These are phyloP conservation scores for Saccharomycopsis capsularis DNA, from an alignment of 805 yeast genomes.

Conservation along the genomic window DNA sequence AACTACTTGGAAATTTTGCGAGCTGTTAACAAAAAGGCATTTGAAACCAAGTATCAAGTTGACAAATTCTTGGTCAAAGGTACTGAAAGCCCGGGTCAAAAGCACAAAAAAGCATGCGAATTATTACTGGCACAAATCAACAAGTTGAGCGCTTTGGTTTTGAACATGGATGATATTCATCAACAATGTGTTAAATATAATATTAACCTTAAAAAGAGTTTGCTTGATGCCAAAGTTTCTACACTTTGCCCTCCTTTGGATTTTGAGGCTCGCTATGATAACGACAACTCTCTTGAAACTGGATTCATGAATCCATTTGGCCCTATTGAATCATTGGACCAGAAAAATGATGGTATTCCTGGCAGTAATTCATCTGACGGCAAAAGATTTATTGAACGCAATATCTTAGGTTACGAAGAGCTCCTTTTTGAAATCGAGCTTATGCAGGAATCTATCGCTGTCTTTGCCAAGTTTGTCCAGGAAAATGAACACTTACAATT, in stretches of 20 bases:
- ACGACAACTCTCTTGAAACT: neutral
- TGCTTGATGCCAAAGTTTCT: neutral
- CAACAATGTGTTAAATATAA: slow-evolving; percentile 6
- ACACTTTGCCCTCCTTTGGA: too few relatives aligned
- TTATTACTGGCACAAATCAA: neutral
- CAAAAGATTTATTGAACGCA: too few relatives aligned
- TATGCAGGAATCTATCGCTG: slow-evolving; percentile 1
- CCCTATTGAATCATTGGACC: neutral
- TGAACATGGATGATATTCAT: slow-evolving; percentile 7
- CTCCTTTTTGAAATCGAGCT: slow-evolving; percentile 7
- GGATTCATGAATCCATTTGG: slow-evolving; percentile 3
- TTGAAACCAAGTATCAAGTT: slow-evolving; percentile 3
- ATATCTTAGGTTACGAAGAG: slow-evolving; percentile 9
- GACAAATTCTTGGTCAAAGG: neutral
- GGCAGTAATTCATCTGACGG: neutral
- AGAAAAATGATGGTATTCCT: neutral
- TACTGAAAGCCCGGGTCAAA: neutral
- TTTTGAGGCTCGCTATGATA: too few relatives aligned
- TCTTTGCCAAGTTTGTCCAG: neutral
- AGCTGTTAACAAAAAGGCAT: slow-evolving; percentile 8
- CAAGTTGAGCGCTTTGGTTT: slow-evolving; percentile 1
- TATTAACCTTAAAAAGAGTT: neutral
- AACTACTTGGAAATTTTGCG: slow-evolving; percentile 15
- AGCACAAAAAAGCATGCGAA: neutral
- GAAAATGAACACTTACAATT: neutral